These are phyloP conservation scores for Cymbopogon flexuosus DNA, from an alignment of 202 grass and related monocot species.

Conservation along the genomic window DNA sequence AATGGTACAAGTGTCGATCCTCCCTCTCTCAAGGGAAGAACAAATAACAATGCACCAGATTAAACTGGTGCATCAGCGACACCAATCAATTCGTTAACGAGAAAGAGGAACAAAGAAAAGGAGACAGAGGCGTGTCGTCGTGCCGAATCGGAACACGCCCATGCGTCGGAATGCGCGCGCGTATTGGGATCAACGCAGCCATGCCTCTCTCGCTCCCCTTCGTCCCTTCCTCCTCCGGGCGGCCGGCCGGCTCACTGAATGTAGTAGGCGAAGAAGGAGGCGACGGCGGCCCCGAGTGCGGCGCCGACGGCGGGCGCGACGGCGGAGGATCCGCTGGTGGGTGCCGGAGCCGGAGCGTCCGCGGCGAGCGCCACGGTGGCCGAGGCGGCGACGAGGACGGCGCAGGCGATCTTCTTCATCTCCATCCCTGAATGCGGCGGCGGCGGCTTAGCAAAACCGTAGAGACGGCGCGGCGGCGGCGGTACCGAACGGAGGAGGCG, in stretches of 20 bases:
- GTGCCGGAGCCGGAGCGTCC: slow-evolving; percentile 59
- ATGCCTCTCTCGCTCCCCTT: not conserved
- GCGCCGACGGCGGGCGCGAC: slow-evolving; percentile 45
- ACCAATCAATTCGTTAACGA: slow-evolving; percentile 24
- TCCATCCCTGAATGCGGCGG: slow-evolving; percentile 39
- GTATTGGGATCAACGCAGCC: slow-evolving; percentile 1
- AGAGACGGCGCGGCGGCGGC: not conserved
- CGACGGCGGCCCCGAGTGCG: slow-evolving; percentile 51
- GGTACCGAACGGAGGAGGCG: slow-evolving; percentile 1
- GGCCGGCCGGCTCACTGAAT: slow-evolving; percentile 40
- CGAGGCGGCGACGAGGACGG: slow-evolving; percentile 59
- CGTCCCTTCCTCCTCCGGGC: not conserved
- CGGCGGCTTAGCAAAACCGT: not conserved
- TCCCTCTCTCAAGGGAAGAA: slow-evolving; percentile 34
- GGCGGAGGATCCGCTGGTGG: slow-evolving; percentile 43
- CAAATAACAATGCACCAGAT: slow-evolving; percentile 17
- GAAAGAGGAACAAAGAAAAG: not conserved
- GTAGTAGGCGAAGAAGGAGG: slow-evolving; percentile 71
- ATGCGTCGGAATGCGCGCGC: slow-evolving; percentile 15
- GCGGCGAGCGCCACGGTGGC: slow-evolving; percentile 58
- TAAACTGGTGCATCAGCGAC: slow-evolving; percentile 20
- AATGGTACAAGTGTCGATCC: slow-evolving; percentile 29
- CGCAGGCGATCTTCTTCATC: slow-evolving; percentile 79
- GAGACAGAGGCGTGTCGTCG: not conserved
- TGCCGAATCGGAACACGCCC: slow-evolving; percentile 20